Conservation (phyloP, 192 early-diverging fungal species). For the Coemansia sp. region DNA sequence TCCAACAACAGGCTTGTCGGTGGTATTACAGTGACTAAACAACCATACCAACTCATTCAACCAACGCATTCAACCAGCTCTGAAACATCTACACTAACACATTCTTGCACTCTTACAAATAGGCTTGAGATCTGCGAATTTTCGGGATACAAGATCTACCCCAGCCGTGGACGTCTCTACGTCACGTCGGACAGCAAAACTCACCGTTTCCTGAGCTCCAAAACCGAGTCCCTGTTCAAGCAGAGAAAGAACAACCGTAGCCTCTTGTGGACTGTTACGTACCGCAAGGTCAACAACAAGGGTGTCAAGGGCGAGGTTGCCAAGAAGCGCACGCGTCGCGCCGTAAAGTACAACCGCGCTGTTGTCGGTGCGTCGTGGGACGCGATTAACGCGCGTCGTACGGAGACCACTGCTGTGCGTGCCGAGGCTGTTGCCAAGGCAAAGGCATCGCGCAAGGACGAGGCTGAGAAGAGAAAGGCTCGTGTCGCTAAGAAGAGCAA, state of each 20-base stretch:
- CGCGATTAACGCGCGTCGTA: constrained; percentile 95
- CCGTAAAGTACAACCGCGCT: constrained; percentile 94
- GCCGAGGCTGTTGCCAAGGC: constrained; percentile 76
- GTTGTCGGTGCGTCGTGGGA: constrained; percentile 95
- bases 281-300: constrained; percentile 99
- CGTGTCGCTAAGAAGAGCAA: constrained; percentile 63
- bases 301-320: constrained; percentile 92
- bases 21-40: too few species aligned
- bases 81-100: background rate
- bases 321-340: constrained; percentile 94
- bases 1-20: too few species aligned
- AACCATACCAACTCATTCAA: too few species aligned
- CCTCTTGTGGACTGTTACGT: constrained; percentile 94
- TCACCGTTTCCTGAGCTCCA: constrained; percentile 97
- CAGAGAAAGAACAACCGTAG: constrained; percentile 98
- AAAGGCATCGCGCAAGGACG: constrained; percentile 93
- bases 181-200: constrained; percentile 81
- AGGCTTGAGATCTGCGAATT: constrained; percentile 94
- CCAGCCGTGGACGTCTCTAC: constrained; percentile 93
- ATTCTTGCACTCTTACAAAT: background rate
- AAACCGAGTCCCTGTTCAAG: constrained; percentile 95
- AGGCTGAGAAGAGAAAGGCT: constrained; percentile 82
- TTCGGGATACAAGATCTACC: constrained; percentile 99
- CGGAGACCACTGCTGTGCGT: constrained; percentile 94
- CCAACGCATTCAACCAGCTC: too few species aligned